Evolutionary conservation across 2,329 filamentous ascomycete genomes (phyloP).

Genomic region (Curvularia lunata): DNA sequence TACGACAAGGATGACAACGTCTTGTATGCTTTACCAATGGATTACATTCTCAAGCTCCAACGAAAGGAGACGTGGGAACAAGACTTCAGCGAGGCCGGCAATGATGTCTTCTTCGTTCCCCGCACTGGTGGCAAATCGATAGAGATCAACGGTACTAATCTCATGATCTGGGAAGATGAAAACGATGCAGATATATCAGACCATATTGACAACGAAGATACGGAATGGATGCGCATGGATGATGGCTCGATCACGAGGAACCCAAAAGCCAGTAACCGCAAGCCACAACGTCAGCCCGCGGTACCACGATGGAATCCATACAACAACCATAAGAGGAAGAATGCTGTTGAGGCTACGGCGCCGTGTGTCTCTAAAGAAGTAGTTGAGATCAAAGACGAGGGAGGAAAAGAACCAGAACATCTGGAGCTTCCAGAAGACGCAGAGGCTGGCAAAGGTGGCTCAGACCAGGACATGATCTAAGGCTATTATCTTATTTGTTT

Average conservation of each 20-base stretch:
- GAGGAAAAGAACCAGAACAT: constrained; percentile 22
- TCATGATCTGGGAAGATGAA: constrained; percentile 52
- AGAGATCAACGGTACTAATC: constrained; percentile 48
- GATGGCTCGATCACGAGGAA: constrained; percentile 49
- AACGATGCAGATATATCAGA: constrained; percentile 49
- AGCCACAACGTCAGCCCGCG: constrained; percentile 31
- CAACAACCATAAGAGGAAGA: constrained; percentile 38
- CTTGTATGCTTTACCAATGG: constrained; percentile 49
- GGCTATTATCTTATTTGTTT: too few species aligned
- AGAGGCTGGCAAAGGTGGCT: constrained; percentile 13
- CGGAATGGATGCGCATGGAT: constrained; percentile 47
- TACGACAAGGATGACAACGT: constrained; percentile 49
- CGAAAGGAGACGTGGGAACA: constrained; percentile 49
- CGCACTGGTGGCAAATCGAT: constrained; percentile 46
- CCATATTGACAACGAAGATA: constrained; percentile 46
- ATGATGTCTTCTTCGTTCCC: constrained; percentile 46
- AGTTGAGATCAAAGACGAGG: constrained; percentile 20
- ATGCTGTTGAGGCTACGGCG: constrained; percentile 23
- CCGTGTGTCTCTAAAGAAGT: constrained; percentile 33
- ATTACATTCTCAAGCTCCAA: constrained; percentile 48
- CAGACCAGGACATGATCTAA: constrained; percentile 31
- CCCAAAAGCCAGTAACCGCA: constrained; percentile 43
- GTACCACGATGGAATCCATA: constrained; percentile 46
- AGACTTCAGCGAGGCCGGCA: constrained; percentile 34
- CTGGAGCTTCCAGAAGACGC: constrained; percentile 13